Evolutionary conservation across 2,329 filamentous ascomycete species (phyloP), one percentile per base, ranked within the genome.

Genomic region (Aspergillus calidoustus): DNA sequence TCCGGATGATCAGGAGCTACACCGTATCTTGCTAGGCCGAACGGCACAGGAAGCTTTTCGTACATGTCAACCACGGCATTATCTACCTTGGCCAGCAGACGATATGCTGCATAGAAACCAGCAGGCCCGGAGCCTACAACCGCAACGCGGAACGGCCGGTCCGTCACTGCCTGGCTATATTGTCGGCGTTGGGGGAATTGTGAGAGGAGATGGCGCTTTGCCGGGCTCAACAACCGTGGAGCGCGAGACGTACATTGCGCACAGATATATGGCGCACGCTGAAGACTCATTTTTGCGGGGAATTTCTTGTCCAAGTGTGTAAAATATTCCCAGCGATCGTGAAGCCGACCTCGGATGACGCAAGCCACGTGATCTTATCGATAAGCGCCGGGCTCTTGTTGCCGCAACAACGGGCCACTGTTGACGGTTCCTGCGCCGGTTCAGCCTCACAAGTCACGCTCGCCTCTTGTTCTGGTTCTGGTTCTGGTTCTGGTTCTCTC

Each of bases 1-100:
- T 99, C 94, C 0, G 95, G 94, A 78, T 99, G 95, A 75, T 99
- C 95, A 5, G 95, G 95, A n/a, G 95, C 96, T 61, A 99, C 95
- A 8, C 95, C 95, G 73, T 95, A 97, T 59, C 95, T 86, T 54
- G 96, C 93, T 59, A 99, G 84, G 1, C 95, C 95, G 74, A 92
- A 99, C 0, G 95, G 95, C 4, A 96, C 93, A 0, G 95, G 95
- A 44, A 98, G 80, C 30, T 92, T 88, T 79, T 99, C 95, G 74
- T 96, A 99, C 94, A 99, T 98, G 77, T 98, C 94, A 23, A 99
- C 85, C 54, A 86, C 84, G 0, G 89, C 88, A 73, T 89, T 82
- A 23, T 88, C 83, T 43, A 95, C 83, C 71, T 89, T 91, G 57
- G 86, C 86, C 83, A 98, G 89, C 59, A 97, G 84, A 61, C 93